These are phyloP conservation scores for Clavaria fumosa DNA, from an alignment of 768 basidiomycete genomes.

Conservation along the genomic window DNA sequence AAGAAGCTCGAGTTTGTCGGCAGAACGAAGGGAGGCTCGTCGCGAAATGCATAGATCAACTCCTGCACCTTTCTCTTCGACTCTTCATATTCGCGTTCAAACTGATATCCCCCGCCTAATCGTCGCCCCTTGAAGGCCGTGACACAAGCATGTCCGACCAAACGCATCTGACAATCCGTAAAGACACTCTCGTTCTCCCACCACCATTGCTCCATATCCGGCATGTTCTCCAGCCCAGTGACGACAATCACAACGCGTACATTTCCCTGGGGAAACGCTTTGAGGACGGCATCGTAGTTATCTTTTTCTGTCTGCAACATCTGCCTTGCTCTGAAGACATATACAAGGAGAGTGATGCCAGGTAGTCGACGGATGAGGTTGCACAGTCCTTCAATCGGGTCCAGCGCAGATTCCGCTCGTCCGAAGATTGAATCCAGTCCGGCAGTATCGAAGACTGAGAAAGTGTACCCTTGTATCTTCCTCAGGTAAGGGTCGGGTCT, in stretches of 20 bases:
- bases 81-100: background rate
- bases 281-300: constrained; percentile 12
- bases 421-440: background rate
- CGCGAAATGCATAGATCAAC: background rate
- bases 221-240: constrained; percentile 17
- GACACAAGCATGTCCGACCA: constrained; percentile 24
- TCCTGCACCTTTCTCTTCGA: constrained; percentile 3
- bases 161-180: constrained; percentile 15
- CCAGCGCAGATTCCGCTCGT: background rate
- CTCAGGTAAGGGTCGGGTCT: too few relatives aligned
- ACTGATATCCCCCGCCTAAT: background rate
- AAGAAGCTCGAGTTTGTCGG: too few relatives aligned
- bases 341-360: background rate
- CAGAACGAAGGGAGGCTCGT: too few relatives aligned
- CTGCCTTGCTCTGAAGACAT: background rate
- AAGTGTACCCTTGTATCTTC: too few relatives aligned
- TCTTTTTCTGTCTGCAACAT: background rate
- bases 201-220: constrained; percentile 23
- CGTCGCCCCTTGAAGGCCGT: constrained; percentile 10
- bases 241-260: constrained; percentile 18
- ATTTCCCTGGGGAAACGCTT: constrained; percentile 17
- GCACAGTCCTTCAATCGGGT: background rate
- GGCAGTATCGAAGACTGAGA: background rate
- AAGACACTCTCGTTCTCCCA: constrained; percentile 16
- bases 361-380: background rate